Evolutionary conservation across 768 basidiomycete genomes (phyloP).

Genomic region (Suillus decipiens): DNA sequence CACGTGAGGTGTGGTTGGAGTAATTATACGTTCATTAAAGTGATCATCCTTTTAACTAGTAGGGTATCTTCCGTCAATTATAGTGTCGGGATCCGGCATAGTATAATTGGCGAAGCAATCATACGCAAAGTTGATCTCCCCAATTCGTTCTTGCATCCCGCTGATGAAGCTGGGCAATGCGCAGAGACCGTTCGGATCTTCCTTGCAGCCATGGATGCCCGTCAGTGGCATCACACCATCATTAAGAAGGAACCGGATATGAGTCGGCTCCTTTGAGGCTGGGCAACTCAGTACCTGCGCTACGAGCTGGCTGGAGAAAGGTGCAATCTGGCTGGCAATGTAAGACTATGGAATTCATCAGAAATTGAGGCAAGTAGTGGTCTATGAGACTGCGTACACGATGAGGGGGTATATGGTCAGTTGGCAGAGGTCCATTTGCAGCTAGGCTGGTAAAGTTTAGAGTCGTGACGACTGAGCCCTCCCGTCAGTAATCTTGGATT

Average conservation of each 20-base stretch:
- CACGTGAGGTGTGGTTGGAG: background rate
- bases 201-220: constrained; percentile 41
- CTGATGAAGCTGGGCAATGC: constrained; percentile 39
- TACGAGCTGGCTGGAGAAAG: constrained; percentile 51
- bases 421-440: constrained; percentile 41
- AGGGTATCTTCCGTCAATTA: constrained; percentile 38
- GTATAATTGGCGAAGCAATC: constrained; percentile 51
- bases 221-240: constrained; percentile 51
- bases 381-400: constrained; percentile 21
- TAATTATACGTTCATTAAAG: background rate
- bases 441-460: constrained; percentile 48
- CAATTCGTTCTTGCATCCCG: constrained; percentile 39
- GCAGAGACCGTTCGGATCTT: constrained; percentile 45
- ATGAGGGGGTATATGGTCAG: constrained; percentile 36
- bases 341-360: constrained; percentile 31
- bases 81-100: constrained; percentile 40
- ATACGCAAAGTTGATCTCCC: constrained; percentile 40
- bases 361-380: background rate
- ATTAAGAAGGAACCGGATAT: constrained; percentile 49
- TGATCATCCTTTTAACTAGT: constrained; percentile 12
- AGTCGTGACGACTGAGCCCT: constrained; percentile 38
- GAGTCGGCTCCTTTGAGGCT: constrained; percentile 24
- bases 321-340: constrained; percentile 42
- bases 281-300: constrained; percentile 47
- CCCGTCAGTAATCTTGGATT: background rate